Evolutionary conservation across 129 eudicot genomes (phyloP), one percentile per base, ranked within the genome.

Genomic region (Helianthus annuus): DNA sequence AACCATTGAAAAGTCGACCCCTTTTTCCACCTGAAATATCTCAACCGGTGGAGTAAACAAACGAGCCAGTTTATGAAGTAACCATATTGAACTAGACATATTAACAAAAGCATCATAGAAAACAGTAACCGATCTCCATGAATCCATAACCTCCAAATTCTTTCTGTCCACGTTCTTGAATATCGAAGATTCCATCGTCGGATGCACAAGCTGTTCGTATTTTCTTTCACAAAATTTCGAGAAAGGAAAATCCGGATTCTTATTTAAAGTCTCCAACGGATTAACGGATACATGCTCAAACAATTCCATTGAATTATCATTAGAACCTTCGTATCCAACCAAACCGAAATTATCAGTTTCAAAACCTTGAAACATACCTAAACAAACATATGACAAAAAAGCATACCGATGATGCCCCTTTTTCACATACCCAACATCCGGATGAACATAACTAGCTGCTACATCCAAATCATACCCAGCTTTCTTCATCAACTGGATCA

Each of bases 61-160:
- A 61, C 69, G 83, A 2, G 97, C 99, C 77, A 90, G 67, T 80
- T 86, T 90, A 68, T 94, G 99, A 48, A 94, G 96, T 74, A 87
- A 57, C 99, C 99, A 94, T 32, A 94, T 72, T 6, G 99, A 87
- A 83, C 97, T 94, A 49, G 96, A 85, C 97, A 90, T 88, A 44
- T 81, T 86, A 63, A 94, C 93, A 71, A 94, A 94, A 24, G 82
- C 79, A 78, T 94, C 96, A 54, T 94, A 90, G 22, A 94, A 94
- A 19, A 77, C 88, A 9, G 85, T 78, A 72, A 90, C 64, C 2
- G 99, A 90, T 64, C 74, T 88, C 99, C 99, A 90, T 4, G 99
- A 86, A 48, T 86, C 94, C 80, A 94, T 69, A n/a, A 94, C 89
- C 49, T 69, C 89, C 75, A 42, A 42, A 42, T 86, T 91, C 73